Evolutionary conservation across 805 yeast species (phyloP), one percentile per base, ranked within the genome.

Genomic region (Grigorovia humatica): DNA sequence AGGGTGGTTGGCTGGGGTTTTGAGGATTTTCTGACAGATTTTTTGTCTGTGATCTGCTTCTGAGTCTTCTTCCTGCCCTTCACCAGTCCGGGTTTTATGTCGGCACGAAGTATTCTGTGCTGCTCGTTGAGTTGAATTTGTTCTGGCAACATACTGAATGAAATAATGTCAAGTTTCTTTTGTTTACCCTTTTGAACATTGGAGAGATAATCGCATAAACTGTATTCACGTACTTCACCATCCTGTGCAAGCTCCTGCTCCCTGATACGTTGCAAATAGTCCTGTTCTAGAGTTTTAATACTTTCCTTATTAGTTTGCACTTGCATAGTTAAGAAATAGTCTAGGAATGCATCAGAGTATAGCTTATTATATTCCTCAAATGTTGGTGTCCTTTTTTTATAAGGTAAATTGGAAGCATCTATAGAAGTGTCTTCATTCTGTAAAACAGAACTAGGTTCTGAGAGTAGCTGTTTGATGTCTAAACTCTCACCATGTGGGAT

Each of bases 401-500:
- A 64, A 1, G 64, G 57, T 15, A 52, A 56, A 8, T 54, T 47
- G 2, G 64, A 56, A 5, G 64, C 51, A 18, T 61, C 56, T n/a
- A 65, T 51, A 4, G 52, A 47, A 4, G 54, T 54, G 18, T 59
- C 54, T 1, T 59, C 57, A 23, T 51, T 48, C 27, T 23, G 27
- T 23, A 23, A 23, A 23, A 23, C 56, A 18, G 70, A 48, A 1
- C 40, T 12, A 20, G 65, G 53, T 19, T 66, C 74, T 0, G 66
- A 62, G 48, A 86, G 63, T 29, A 90, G 64, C 44, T 71, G 58
- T 32, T 56, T 59, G 23, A 93, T 88, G 55, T 81, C 81, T 15
- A 86, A 61, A 0, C 88, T 79, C 63, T 85, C 89, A 11, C 99
- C 99, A 6, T 82, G 84, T 1, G 85, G 78, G 17, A 90, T 82